Conservation (phyloP, 805 yeast genomes). For the Starmerella geochares region DNA sequence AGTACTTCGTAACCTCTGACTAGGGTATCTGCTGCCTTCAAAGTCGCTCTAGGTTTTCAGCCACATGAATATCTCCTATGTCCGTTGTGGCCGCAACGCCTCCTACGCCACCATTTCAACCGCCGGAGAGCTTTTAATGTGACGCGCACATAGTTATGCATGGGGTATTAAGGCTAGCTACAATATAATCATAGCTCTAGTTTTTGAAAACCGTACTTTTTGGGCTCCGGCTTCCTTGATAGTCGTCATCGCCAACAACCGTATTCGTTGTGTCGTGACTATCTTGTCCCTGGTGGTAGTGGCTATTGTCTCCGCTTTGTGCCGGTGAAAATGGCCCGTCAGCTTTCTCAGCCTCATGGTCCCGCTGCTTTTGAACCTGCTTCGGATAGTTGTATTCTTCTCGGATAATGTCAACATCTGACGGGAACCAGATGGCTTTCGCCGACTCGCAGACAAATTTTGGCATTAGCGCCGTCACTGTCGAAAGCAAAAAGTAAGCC, state of each 20-base stretch:
- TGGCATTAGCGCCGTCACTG: slow-evolving; percentile 49
- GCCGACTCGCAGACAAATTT: slow-evolving; percentile 45
- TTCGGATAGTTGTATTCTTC: slow-evolving; percentile 32
- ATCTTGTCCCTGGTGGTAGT: slow-evolving; percentile 1
- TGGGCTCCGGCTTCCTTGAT: neutral
- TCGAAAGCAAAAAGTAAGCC: slow-evolving; percentile 51
- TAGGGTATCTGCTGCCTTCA: too few relatives aligned
- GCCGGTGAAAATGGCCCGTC: neutral
- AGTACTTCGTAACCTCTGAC: too few relatives aligned
- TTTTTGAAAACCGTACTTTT: neutral
- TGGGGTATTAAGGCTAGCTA: too few relatives aligned
- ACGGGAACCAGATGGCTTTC: slow-evolving; percentile 46
- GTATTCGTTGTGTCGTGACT: slow-evolving; percentile 2
- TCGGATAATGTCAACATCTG: slow-evolving; percentile 60
- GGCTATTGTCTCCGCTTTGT: neutral
- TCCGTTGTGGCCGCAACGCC: too few relatives aligned
- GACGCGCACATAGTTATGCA: too few relatives aligned
- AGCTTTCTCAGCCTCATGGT: neutral
- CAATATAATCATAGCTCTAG: too few relatives aligned
- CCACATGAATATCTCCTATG: too few relatives aligned
- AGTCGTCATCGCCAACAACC: neutral
- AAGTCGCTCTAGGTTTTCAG: too few relatives aligned
- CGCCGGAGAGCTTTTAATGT: too few relatives aligned
- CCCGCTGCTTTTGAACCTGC: slow-evolving; percentile 9
- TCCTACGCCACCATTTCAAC: too few relatives aligned